These are phyloP conservation scores for Zymoseptoria ardabiliae DNA, from an alignment of 2,329 filamentous ascomycete species.

Conservation along the genomic window DNA sequence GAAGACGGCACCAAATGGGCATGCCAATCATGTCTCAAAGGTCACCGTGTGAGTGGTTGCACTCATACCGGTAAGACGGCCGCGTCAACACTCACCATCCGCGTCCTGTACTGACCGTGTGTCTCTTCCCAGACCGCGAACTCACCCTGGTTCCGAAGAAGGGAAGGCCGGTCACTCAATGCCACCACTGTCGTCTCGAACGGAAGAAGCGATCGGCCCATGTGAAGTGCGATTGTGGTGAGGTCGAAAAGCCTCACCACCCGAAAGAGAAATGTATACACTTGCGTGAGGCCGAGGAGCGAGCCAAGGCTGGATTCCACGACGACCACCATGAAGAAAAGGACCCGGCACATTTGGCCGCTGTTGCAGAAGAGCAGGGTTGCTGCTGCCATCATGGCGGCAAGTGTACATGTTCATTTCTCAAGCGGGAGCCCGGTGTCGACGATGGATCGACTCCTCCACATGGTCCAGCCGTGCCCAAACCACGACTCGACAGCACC, in stretches of 20 bases:
- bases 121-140: conserved; percentile 62
- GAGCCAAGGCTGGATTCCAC: conserved; percentile 24
- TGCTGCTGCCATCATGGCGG: conserved; percentile 52
- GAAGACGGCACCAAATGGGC: conserved; percentile 90
- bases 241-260: conserved; percentile 62
- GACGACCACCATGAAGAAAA: conserved; percentile 18
- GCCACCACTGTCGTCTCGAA: conserved; percentile 88
- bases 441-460: conserved; percentile 17
- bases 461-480: conserved; percentile 40
- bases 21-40: conserved; percentile 95
- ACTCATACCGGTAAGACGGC: conserved; percentile 75
- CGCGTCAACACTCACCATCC: neutral
- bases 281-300: conserved; percentile 31
- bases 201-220: conserved; percentile 94
- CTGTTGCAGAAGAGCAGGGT: conserved; percentile 33
- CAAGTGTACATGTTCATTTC: conserved; percentile 51
- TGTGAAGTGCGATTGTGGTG: conserved; percentile 92
- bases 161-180: conserved; percentile 94
- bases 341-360: conserved; percentile 23
- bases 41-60: conserved; percentile 98
- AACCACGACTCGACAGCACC: conserved; percentile 50
- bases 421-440: conserved; percentile 47
- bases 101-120: conserved; percentile 13
- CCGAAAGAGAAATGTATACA: conserved; percentile 41
- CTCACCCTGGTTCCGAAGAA: conserved; percentile 96